phyloP scores from a whole-genome alignment of 495 filamentous ascomycete genomes.

The Aspergillus campestris region DNA sequence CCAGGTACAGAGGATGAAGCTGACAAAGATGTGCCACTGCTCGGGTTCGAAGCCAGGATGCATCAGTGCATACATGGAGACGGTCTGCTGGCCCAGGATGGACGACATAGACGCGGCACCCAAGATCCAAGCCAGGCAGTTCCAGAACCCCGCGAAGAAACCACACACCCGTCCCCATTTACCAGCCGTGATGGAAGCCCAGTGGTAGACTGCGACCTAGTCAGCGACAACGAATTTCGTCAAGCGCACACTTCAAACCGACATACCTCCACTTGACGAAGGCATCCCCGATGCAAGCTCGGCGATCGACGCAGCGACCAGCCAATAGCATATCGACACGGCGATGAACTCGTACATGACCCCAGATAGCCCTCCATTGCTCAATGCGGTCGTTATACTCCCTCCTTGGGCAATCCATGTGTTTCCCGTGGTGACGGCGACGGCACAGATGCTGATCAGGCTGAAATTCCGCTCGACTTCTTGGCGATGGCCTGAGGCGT shows the following conservation, averaged over 20 bases:
- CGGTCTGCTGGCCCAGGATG: slow-evolving; percentile 59
- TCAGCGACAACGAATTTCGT: not conserved
- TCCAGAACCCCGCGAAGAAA: slow-evolving; percentile 73
- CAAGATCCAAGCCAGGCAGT: slow-evolving; percentile 67
- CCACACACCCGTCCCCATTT: slow-evolving; percentile 60
- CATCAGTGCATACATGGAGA: slow-evolving; percentile 63
- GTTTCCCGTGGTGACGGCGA: slow-evolving; percentile 50
- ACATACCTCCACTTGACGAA: slow-evolving; percentile 57
- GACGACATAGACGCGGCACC: slow-evolving; percentile 57
- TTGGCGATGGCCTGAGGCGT: slow-evolving; percentile 50
- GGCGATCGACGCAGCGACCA: slow-evolving; percentile 51
- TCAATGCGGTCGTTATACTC: slow-evolving; percentile 31
- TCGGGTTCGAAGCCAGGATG: slow-evolving; percentile 55
- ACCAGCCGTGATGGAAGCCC: slow-evolving; percentile 70
- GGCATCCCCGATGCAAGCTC: slow-evolving; percentile 76
- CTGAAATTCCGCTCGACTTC: slow-evolving; percentile 55
- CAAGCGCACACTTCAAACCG: not conserved
- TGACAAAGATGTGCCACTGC: slow-evolving; percentile 69
- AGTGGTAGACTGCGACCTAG: slow-evolving; percentile 55
- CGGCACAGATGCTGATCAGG: slow-evolving; percentile 46
- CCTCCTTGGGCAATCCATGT: slow-evolving; percentile 54
- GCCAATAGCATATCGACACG: slow-evolving; percentile 42
- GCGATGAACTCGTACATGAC: slow-evolving; percentile 47
- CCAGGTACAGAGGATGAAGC: slow-evolving; percentile 62
- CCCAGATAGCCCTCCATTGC: slow-evolving; percentile 44